Conservation (phyloP, 306 rosid species). For the Prunus salicina region DNA sequence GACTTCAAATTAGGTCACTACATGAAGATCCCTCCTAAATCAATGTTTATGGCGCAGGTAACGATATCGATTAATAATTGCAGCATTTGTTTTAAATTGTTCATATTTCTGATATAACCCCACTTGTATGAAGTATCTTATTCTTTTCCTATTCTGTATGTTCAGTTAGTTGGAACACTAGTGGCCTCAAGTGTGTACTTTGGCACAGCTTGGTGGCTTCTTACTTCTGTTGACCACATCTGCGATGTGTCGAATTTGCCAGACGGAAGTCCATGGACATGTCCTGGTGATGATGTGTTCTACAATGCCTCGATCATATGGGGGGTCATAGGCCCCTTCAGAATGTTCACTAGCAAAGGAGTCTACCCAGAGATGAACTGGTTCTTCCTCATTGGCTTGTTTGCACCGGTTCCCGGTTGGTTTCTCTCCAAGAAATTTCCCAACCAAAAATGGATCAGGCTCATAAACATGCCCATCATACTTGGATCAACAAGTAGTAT, state of each 20-base stretch:
- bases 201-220: slow-evolving; percentile 55
- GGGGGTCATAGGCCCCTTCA: slow-evolving; percentile 42
- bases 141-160: background rate
- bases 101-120: background rate
- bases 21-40: slow-evolving; percentile 89
- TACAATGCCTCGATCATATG: slow-evolving; percentile 45
- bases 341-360: slow-evolving; percentile 38
- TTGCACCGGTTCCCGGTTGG: slow-evolving; percentile 42
- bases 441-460: slow-evolving; percentile 23
- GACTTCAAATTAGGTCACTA: slow-evolving; percentile 94
- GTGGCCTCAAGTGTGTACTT: slow-evolving; percentile 42
- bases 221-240: slow-evolving; percentile 26
- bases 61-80: background rate
- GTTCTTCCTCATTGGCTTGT: slow-evolving; percentile 40
- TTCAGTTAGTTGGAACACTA: slow-evolving; percentile 43
- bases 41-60: slow-evolving; percentile 86
- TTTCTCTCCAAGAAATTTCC: slow-evolving; percentile 18
- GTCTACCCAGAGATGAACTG: slow-evolving; percentile 41
- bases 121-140: background rate
- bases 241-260: slow-evolving; percentile 31
- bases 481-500: slow-evolving; percentile 2
- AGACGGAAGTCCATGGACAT: slow-evolving; percentile 53
- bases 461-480: slow-evolving; percentile 34
- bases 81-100: background rate
- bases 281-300: slow-evolving; percentile 43